Evolutionary conservation across 2,329 filamentous ascomycete genomes (phyloP).

Genomic region (Penicillium brevicompactum): DNA sequence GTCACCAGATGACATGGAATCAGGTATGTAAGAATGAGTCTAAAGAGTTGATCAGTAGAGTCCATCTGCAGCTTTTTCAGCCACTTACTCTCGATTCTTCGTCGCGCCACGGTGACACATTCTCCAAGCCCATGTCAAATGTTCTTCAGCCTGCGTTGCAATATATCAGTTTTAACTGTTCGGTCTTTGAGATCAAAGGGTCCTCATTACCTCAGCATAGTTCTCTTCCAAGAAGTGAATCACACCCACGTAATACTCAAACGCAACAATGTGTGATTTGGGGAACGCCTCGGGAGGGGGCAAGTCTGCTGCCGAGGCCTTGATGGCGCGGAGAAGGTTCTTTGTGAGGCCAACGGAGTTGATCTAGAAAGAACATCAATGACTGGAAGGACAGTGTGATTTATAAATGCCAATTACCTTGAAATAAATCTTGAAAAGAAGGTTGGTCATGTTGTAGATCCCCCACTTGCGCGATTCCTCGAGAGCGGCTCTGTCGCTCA

Average conservation of each 20-base stretch:
- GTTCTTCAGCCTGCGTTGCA: slow-evolving; percentile 67
- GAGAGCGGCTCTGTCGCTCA: slow-evolving; percentile 82
- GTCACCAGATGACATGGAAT: slow-evolving; percentile 92
- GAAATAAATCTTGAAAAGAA: slow-evolving; percentile 98
- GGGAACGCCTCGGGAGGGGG: slow-evolving; percentile 79
- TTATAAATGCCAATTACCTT: slow-evolving; percentile 53
- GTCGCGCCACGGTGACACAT: slow-evolving; percentile 73
- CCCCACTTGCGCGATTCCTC: slow-evolving; percentile 97
- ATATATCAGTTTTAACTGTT: slow-evolving; percentile 8
- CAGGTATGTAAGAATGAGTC: slow-evolving; percentile 89
- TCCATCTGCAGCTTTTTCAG: background rate
- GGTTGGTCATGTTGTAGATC: slow-evolving; percentile 90
- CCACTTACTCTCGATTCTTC: slow-evolving; percentile 76
- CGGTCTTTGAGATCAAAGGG: background rate
- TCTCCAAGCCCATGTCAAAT: slow-evolving; percentile 78
- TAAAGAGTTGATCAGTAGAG: slow-evolving; percentile 42
- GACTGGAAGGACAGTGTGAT: background rate
- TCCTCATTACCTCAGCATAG: slow-evolving; percentile 67
- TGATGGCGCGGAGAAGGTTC: slow-evolving; percentile 82
- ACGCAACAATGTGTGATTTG: slow-evolving; percentile 88
- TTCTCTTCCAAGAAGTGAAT: slow-evolving; percentile 94
- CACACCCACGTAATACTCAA: slow-evolving; percentile 94
- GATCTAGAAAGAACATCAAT: slow-evolving; percentile 51
- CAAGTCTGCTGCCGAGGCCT: slow-evolving; percentile 77
- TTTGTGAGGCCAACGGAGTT: slow-evolving; percentile 88